Percentiles rank a stretch among this genome's conserved stretches.
Evolutionary conservation across 768 basidiomycete species (phyloP).

Genomic region (Gymnopilus junonius): DNA sequence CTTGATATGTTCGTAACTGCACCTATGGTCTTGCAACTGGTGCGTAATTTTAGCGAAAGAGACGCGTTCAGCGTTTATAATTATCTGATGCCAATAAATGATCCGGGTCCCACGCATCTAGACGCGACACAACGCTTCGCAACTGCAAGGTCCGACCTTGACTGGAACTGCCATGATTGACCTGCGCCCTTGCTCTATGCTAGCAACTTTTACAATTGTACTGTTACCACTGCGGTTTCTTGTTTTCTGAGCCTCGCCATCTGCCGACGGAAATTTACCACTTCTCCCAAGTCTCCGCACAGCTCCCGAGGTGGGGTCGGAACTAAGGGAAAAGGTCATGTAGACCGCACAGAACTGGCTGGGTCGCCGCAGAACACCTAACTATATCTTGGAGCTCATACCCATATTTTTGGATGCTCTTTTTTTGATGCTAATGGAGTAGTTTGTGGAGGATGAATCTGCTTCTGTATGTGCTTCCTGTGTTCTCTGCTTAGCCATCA

Average conservation of each 20-base stretch:
- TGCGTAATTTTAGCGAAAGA: neutral
- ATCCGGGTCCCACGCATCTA: neutral
- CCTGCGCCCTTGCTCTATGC: neutral
- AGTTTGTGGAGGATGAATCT: neutral
- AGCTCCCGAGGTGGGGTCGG: neutral
- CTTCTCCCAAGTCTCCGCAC: neutral
- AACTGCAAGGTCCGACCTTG: neutral
- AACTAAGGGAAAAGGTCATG: neutral
- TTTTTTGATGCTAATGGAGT: neutral
- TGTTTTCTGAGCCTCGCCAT: neutral
- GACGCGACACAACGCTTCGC: neutral
- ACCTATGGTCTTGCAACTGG: too few species aligned
- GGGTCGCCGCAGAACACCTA: neutral
- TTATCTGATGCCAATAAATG: neutral
- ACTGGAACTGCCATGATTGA: neutral
- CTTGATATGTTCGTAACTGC: neutral
- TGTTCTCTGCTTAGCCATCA: slow-evolving; percentile 1
- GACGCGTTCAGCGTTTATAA: neutral
- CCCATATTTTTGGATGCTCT: neutral
- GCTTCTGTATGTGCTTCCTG: neutral
- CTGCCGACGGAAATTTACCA: neutral
- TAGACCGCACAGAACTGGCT: neutral
- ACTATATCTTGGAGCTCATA: neutral
- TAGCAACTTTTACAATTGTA: neutral
- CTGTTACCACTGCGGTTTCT: neutral